Conservation (phyloP, 139 green algal genomes). For the Limnomonas spitsbergensis region DNA sequence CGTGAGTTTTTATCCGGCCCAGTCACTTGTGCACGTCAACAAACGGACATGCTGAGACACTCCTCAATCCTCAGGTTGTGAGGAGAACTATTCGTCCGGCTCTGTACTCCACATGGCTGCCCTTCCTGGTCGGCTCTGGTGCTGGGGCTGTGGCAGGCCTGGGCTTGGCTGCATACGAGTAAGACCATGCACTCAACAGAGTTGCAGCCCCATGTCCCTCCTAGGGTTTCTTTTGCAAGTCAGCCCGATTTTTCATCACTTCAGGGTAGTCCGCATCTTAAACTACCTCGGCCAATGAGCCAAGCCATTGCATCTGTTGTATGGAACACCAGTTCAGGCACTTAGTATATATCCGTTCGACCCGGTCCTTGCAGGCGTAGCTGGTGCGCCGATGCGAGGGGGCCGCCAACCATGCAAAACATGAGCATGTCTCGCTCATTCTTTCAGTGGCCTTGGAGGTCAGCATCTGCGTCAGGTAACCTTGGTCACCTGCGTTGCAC, state of each 20-base stretch:
- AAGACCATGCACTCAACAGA: neutral
- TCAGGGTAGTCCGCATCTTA: neutral
- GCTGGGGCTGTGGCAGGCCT: neutral
- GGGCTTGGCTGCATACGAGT: conserved; percentile 6
- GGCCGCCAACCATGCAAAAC: neutral
- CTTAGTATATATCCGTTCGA: no score
- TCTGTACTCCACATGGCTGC: neutral
- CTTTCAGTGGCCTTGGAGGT: conserved; percentile 5
- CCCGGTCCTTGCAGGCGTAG: neutral
- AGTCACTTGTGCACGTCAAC: no score
- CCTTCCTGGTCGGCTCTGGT: conserved; percentile 11
- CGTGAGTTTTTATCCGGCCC: no score
- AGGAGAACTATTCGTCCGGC: neutral
- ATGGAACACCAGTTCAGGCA: neutral
- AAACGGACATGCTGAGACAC: no score
- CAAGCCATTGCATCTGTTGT: neutral
- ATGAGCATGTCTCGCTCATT: neutral
- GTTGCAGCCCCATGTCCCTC: no score
- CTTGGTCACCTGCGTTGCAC: neutral
- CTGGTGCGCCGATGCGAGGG: neutral
- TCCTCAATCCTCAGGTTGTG: no score
- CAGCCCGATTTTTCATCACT: neutral
- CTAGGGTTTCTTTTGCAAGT: no score
- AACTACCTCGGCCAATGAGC: neutral
- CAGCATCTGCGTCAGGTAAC: conserved; percentile 5